phyloP scores from a whole-genome alignment of 306 rosid genomes.

The Cucumis sativus region Cucumber_9930_V3 NC_026656.2:20795501-20796000 shows the following conservation, averaged over 20 bases:
- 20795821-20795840: slow-evolving; percentile 94
- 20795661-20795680: slow-evolving; percentile 50
- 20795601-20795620: neutral
- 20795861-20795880: slow-evolving; percentile 34
- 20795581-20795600: too few species aligned
- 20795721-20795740: slow-evolving; percentile 44
- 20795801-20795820: slow-evolving; percentile 65
- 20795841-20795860: slow-evolving; percentile 52
- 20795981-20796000: slow-evolving; percentile 67
- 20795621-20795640: neutral
- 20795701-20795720: slow-evolving; percentile 75
- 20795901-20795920: slow-evolving; percentile 51
- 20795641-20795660: slow-evolving; percentile 26
- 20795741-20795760: slow-evolving; percentile 48
- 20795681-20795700: slow-evolving; percentile 82
- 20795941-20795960: slow-evolving; percentile 52
- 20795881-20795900: slow-evolving; percentile 69
- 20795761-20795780: slow-evolving; percentile 74
- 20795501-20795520: too few species aligned
- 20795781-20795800: slow-evolving; percentile 47
- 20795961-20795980: slow-evolving; percentile 38
- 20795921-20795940: slow-evolving; percentile 33
- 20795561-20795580: too few species aligned
- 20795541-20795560: too few species aligned
- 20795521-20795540: too few species aligned